A percentile compares a stretch with the other conserved stretches of the same genome.
These are phyloP conservation scores for Coprinellus micaceus DNA, from an alignment of 768 basidiomycete species.

Conservation along the genomic window DNA sequence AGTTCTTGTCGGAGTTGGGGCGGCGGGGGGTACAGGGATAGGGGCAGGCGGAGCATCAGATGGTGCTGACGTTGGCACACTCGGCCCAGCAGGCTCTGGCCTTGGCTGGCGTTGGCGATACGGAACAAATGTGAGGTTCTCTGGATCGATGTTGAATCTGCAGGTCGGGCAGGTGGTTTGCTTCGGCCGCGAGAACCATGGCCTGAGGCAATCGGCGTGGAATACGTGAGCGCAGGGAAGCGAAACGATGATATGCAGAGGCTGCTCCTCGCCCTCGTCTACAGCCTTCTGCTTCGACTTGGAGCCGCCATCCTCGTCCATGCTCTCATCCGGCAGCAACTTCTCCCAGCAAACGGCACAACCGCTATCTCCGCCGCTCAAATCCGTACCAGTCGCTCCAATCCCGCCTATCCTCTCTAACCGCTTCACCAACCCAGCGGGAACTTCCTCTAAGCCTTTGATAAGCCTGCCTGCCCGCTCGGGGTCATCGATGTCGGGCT, in stretches of 20 bases:
- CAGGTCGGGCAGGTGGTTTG: slow-evolving; percentile 85
- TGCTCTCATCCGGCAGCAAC: slow-evolving; percentile 30
- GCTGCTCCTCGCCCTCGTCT: slow-evolving; percentile 13
- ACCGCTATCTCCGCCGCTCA: slow-evolving; percentile 12
- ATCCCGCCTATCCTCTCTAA: slow-evolving; percentile 11
- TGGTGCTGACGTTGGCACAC: not conserved
- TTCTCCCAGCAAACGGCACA: slow-evolving; percentile 14
- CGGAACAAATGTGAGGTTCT: slow-evolving; percentile 55
- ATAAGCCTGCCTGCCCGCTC: slow-evolving; percentile 13
- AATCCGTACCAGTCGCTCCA: slow-evolving; percentile 6
- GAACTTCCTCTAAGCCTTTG: slow-evolving; percentile 12
- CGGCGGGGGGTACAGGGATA: too few species aligned
- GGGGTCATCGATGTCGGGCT: slow-evolving; percentile 12
- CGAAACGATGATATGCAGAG: slow-evolving; percentile 49
- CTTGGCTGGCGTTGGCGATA: slow-evolving; percentile 18
- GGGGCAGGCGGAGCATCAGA: too few species aligned
- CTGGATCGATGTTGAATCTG: slow-evolving; percentile 79
- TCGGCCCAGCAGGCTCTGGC: not conserved
- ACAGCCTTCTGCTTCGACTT: slow-evolving; percentile 8
- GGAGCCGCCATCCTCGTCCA: slow-evolving; percentile 2
- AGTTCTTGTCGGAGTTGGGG: too few species aligned
- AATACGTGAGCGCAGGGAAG: slow-evolving; percentile 82
- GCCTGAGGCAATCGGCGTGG: slow-evolving; percentile 72
- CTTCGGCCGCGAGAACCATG: slow-evolving; percentile 77
- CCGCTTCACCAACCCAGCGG: slow-evolving; percentile 10